Conservation (phyloP, 306 rosid genomes). For the Sicyos edulis region DNA sequence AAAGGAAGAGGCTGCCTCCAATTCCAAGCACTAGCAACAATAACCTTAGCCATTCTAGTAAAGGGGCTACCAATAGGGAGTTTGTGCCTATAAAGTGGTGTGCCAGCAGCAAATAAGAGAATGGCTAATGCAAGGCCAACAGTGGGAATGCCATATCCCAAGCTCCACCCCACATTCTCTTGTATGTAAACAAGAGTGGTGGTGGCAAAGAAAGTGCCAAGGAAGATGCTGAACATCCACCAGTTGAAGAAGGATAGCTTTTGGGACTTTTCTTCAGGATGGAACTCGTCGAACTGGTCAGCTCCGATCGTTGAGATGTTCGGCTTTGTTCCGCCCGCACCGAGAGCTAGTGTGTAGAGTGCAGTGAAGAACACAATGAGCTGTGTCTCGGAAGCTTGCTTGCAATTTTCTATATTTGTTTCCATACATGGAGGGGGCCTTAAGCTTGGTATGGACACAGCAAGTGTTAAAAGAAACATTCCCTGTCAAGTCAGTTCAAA, state of each 20-base stretch:
- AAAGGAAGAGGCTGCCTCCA: conserved; percentile 48
- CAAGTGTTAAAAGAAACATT: conserved; percentile 57
- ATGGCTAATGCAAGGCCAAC: conserved; percentile 30
- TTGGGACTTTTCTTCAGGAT: neutral
- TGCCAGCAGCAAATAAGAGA: no score
- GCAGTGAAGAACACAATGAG: neutral
- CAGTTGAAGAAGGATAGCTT: neutral
- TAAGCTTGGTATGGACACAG: conserved; percentile 57
- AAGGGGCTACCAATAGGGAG: conserved; percentile 42
- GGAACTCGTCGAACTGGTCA: neutral
- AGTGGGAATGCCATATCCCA: conserved; percentile 85
- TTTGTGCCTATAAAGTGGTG: conserved; percentile 70
- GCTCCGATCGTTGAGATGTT: neutral
- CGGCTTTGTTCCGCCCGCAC: neutral
- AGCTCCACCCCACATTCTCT: conserved; percentile 85
- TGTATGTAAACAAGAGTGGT: conserved; percentile 73
- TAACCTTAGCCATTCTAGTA: conserved; percentile 53
- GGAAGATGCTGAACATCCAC: neutral
- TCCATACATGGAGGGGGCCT: conserved; percentile 53
- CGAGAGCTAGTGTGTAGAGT: neutral
- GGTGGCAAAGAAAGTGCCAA: conserved; percentile 42
- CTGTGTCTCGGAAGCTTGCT: conserved; percentile 46
- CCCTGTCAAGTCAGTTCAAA: conserved; percentile 36
- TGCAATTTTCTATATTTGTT: conserved; percentile 46
- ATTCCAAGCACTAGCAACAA: conserved; percentile 56